Evolutionary conservation across 257 asterid species (phyloP), one percentile per base, ranked within the genome.

Genomic region (Solanum microdontum): DNA sequence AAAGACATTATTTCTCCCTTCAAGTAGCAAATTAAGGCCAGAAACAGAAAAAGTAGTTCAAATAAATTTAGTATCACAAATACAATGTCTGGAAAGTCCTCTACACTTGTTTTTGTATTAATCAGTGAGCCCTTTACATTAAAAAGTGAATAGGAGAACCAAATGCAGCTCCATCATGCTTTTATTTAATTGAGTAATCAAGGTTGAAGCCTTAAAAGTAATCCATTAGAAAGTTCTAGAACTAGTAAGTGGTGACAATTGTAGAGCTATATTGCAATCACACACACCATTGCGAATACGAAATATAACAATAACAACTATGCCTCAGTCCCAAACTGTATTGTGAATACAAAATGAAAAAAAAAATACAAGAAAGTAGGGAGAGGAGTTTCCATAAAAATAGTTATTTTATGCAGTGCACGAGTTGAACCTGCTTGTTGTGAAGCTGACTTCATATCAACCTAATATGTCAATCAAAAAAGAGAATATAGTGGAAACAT

Each of bases 1-100:
- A 91, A 87, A 84, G 83, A 89, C 62, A 64, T 83, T 85, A 87
- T 48, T 86, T 82, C 84, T 88, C 83, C 72, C 88, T 68, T 30
- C 76, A 43, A 45, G 32, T 43, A 85, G 68, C 43, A 74, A 73
- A 51, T 77, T 75, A 79, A 86, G 79, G 87, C 72, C 85, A 51
- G 19, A 84, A 30, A 86, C 15, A n/a, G 17, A 51, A 87, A 51
- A 74, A 32, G 26, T 51, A 33, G 26, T 24, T 48, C 45, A 70
- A n/a, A 37, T n/a, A 60, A 39, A 73, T 74, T 60, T 28, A 30
- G 11, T 28, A 34, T 28, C 69, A 30, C 24, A 48, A 40, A 48
- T 82, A 48, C 69, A 82, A 9, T 5, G 43, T 30, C 85, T 5
- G 64, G 40, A 11, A 36, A 45, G 40, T 30, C 85, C 69, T 82